Evolutionary conservation across 495 filamentous ascomycete species (phyloP).

Genomic region (Talaromyces wortmannii): DNA sequence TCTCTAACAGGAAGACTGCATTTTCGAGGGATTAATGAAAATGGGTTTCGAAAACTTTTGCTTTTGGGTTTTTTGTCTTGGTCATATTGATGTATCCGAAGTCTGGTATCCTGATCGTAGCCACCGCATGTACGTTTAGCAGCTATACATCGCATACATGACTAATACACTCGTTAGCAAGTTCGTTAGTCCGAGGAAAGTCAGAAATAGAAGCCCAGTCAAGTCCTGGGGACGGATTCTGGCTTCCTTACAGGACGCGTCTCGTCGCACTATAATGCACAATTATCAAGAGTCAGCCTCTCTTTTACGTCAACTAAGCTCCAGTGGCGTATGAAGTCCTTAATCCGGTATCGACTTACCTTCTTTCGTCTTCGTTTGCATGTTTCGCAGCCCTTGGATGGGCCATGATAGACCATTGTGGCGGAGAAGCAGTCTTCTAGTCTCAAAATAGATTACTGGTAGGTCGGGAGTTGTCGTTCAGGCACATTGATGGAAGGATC

Average conservation of each 20-base stretch:
- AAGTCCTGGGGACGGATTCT: not conserved
- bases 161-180: slow-evolving; percentile 8
- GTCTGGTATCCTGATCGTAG: slow-evolving; percentile 13
- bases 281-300: not conserved
- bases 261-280: slow-evolving; percentile 17
- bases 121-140: slow-evolving; percentile 21
- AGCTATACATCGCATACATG: slow-evolving; percentile 21
- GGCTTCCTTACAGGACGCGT: slow-evolving; percentile 18
- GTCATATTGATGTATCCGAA: slow-evolving; percentile 16
- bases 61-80: not conserved
- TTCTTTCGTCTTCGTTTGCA: slow-evolving; percentile 26
- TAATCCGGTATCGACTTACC: slow-evolving; percentile 7
- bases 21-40: slow-evolving; percentile 18
- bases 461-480: not conserved
- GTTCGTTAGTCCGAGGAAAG: not conserved
- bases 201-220: not conserved
- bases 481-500: too few species aligned
- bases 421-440: not conserved
- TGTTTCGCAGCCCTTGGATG: slow-evolving; percentile 21
- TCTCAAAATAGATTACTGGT: not conserved
- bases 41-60: not conserved
- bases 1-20: slow-evolving; percentile 16
- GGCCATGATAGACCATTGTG: slow-evolving; percentile 23
- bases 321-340: not conserved
- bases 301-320: not conserved